Evolutionary conservation across 257 asterid species (phyloP).

Genomic region (Solanum rostratum): DNA sequence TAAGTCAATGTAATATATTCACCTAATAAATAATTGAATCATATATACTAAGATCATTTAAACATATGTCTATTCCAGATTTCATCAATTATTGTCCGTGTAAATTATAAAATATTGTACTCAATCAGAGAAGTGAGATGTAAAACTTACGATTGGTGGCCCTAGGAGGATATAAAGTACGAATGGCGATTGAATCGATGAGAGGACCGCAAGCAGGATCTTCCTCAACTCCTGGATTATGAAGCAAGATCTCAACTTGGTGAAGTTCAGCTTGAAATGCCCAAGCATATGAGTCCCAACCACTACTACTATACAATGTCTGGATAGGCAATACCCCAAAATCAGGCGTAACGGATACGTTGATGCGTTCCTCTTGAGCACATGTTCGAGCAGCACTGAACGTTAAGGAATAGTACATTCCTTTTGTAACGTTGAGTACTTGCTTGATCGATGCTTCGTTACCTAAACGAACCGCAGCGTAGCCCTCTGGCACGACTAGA

Average conservation of each 20-base stretch:
- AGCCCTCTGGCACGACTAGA: conserved; percentile 86
- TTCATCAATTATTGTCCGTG: too few relatives aligned
- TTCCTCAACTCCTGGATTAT: conserved; percentile 84
- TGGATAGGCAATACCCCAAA: conserved; percentile 73
- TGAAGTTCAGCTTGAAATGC: conserved; percentile 41
- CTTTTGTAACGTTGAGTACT: conserved; percentile 43
- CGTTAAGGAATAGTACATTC: conserved; percentile 73
- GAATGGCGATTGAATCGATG: conserved; percentile 70
- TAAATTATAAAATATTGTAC: not conserved
- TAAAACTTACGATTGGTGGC: conserved; percentile 58
- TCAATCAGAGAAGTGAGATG: not conserved
- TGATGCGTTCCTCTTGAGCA: conserved; percentile 77
- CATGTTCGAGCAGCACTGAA: conserved; percentile 93
- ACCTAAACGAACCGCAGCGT: conserved; percentile 80
- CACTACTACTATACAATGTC: conserved; percentile 76
- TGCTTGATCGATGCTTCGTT: conserved; percentile 91
- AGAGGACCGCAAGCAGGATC: conserved; percentile 98
- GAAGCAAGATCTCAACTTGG: conserved; percentile 48
- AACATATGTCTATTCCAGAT: not conserved
- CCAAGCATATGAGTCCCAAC: conserved; percentile 97
- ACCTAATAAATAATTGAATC: not conserved
- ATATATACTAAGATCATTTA: not conserved
- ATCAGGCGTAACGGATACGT: conserved; percentile 74
- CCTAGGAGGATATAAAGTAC: conserved; percentile 66
- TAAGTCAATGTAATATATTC: not conserved